A percentile compares a stretch with the other conserved stretches of the same genome.
These are phyloP conservation scores for Corylus americana DNA, from an alignment of 306 rosid genomes.

Conservation along the genomic window DNA sequence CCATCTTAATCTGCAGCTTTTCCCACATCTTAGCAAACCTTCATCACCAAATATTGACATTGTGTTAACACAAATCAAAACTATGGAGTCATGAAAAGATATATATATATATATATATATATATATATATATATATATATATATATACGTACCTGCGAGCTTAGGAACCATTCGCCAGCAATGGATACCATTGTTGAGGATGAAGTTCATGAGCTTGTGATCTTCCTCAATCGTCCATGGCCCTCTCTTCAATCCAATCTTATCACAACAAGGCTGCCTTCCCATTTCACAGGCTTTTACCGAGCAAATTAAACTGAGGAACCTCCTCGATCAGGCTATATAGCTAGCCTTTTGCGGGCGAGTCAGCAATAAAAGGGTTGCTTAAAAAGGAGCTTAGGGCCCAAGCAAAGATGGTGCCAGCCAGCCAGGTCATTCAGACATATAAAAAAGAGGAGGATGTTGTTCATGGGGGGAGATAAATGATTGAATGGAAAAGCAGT, in stretches of 20 bases:
- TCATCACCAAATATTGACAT: conserved; percentile 23
- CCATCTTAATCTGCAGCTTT: conserved; percentile 98
- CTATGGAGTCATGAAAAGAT: not conserved
- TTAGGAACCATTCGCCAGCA: conserved; percentile 98
- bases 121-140: not conserved
- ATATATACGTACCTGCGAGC: conserved; percentile 66
- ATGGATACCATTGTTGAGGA: conserved; percentile 89
- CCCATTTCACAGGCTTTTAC: conserved; percentile 52
- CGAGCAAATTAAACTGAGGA: not conserved
- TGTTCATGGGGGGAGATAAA: conserved; percentile 72
- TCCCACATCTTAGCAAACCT: conserved; percentile 95
- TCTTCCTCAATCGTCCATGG: conserved; percentile 99
- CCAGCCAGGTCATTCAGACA: conserved; percentile 81
- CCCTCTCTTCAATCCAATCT: conserved; percentile 89
- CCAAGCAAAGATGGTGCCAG: conserved; percentile 97
- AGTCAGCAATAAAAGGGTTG: conserved; percentile 38
- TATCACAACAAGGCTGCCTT: conserved; percentile 94
- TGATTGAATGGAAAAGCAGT: conserved; percentile 70
- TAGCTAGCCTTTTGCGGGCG: not conserved
- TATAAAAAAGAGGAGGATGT: conserved; percentile 51
- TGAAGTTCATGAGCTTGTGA: conserved; percentile 81
- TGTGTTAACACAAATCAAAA: conserved; percentile 21
- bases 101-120: not conserved
- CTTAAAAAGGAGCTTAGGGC: conserved; percentile 54
- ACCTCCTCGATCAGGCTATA: conserved; percentile 3